These are phyloP conservation scores for Neofusicoccum cordaticola DNA, from an alignment of 2,329 filamentous ascomycete species.

Conservation along the genomic window DNA sequence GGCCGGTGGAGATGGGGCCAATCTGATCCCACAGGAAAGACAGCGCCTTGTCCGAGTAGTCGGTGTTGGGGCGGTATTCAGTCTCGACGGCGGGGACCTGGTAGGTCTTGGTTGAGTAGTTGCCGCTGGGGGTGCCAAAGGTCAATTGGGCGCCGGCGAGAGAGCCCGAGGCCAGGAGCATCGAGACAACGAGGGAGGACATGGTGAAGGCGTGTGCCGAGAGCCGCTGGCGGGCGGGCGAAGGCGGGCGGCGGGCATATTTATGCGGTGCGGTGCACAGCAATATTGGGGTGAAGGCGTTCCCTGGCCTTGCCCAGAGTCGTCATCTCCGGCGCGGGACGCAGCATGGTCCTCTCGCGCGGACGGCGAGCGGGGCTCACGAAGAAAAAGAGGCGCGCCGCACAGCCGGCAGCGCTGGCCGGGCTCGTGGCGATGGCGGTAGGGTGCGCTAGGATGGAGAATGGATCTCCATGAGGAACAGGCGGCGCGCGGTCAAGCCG, in stretches of 20 bases:
- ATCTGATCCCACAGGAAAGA: slow-evolving; percentile 47
- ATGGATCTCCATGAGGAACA: not conserved
- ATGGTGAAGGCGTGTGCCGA: not conserved
- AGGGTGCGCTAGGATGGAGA: not conserved
- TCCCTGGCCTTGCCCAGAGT: not conserved
- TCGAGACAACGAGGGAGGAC: not conserved
- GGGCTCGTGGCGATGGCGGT: not conserved
- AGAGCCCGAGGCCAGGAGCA: not conserved
- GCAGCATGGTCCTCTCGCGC: not conserved
- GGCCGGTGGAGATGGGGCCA: slow-evolving; percentile 41
- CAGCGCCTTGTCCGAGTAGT: slow-evolving; percentile 48
- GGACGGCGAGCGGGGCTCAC: not conserved
- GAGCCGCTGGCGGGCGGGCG: not conserved
- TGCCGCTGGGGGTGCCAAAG: not conserved
- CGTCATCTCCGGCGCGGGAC: not conserved
- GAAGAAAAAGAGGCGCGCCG: not conserved
- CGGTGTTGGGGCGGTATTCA: slow-evolving; percentile 19
- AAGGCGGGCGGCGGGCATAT: not conserved
- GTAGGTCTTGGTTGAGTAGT: slow-evolving; percentile 14
- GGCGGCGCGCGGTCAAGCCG: not conserved
- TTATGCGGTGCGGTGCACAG: not conserved
- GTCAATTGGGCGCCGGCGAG: not conserved
- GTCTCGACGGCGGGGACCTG: not conserved
- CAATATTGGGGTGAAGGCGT: not conserved
- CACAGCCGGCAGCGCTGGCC: not conserved